A percentile compares a stretch with the other conserved stretches of the same genome.
These are phyloP conservation scores for Knufia petricola DNA, from an alignment of 2,329 filamentous ascomycete genomes.

Conservation along the genomic window DNA sequence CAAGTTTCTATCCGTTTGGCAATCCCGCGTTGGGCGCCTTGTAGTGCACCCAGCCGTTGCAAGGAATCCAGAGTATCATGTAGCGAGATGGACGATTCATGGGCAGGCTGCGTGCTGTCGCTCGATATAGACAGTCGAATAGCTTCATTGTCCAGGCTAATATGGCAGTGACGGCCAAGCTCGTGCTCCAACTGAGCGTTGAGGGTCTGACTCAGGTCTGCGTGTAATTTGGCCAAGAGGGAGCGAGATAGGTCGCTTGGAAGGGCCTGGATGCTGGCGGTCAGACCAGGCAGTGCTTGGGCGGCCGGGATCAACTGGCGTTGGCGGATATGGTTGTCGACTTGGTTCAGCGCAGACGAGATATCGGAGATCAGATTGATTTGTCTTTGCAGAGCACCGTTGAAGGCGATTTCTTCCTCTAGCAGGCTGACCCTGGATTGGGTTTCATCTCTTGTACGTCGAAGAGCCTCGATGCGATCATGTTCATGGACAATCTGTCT, in stretches of 20 bases:
- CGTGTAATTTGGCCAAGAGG: not conserved
- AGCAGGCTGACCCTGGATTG: slow-evolving; percentile 46
- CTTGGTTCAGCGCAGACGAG: slow-evolving; percentile 12
- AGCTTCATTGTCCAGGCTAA: not conserved
- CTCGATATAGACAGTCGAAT: not conserved
- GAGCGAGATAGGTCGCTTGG: slow-evolving; percentile 1
- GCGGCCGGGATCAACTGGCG: slow-evolving; percentile 15
- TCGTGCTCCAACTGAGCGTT: not conserved
- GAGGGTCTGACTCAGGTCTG: slow-evolving; percentile 16
- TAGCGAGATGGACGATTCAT: not conserved
- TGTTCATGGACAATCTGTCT: slow-evolving; percentile 71
- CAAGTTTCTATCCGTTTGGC: slow-evolving; percentile 1
- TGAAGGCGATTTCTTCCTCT: slow-evolving; percentile 51
- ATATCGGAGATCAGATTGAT: slow-evolving; percentile 11
- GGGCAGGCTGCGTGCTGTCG: not conserved
- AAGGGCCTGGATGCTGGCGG: not conserved
- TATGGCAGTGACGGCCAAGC: not conserved
- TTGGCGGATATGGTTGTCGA: slow-evolving; percentile 13
- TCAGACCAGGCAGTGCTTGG: slow-evolving; percentile 10
- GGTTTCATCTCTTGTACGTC: slow-evolving; percentile 55
- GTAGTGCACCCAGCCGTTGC: slow-evolving; percentile 7
- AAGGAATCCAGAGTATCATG: slow-evolving; percentile 3
- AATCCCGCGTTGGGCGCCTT: not conserved
- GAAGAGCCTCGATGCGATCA: slow-evolving; percentile 55
- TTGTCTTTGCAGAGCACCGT: slow-evolving; percentile 32